phyloP scores from a whole-genome alignment of 371 early-diverging fungal species.

The Thermomucor indicae-seudaticae region DNA sequence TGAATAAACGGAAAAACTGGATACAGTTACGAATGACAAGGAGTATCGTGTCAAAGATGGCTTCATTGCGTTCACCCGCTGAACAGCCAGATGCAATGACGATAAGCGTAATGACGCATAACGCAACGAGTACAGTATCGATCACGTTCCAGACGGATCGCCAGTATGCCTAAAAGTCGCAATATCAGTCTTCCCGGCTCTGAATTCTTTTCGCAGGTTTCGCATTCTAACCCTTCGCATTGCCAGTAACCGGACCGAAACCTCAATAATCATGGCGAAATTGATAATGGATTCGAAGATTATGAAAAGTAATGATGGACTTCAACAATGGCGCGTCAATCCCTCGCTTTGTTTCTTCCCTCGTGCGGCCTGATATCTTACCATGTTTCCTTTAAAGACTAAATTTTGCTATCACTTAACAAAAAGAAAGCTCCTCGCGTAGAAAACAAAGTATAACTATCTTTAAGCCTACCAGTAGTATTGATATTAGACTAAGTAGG shows the following conservation, averaged over 20 bases:
- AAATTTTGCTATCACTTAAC: too few species aligned
- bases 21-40: slow-evolving; percentile 69
- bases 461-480: slow-evolving; percentile 48
- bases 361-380: slow-evolving; percentile 8
- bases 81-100: slow-evolving; percentile 65
- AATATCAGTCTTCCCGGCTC: neutral
- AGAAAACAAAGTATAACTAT: neutral
- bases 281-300: slow-evolving; percentile 71
- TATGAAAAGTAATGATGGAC: slow-evolving; percentile 47
- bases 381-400: slow-evolving; percentile 45
- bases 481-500: slow-evolving; percentile 57
- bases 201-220: too few species aligned
- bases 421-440: neutral
- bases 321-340: slow-evolving; percentile 6
- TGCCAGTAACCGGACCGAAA: slow-evolving; percentile 62
- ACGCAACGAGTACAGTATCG: slow-evolving; percentile 60
- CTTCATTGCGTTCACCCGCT: slow-evolving; percentile 53
- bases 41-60: slow-evolving; percentile 66
- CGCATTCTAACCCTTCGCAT: slow-evolving; percentile 56
- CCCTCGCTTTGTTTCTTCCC: neutral
- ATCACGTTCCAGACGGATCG: slow-evolving; percentile 68
- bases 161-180: slow-evolving; percentile 61
- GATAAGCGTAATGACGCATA: slow-evolving; percentile 68
- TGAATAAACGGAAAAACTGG: slow-evolving; percentile 62
- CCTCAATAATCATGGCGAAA: slow-evolving; percentile 72